Evolutionary conservation across 805 yeast species (phyloP), one percentile per base, ranked within the genome.

Genomic region (Saccharomycopsis fermentans): DNA sequence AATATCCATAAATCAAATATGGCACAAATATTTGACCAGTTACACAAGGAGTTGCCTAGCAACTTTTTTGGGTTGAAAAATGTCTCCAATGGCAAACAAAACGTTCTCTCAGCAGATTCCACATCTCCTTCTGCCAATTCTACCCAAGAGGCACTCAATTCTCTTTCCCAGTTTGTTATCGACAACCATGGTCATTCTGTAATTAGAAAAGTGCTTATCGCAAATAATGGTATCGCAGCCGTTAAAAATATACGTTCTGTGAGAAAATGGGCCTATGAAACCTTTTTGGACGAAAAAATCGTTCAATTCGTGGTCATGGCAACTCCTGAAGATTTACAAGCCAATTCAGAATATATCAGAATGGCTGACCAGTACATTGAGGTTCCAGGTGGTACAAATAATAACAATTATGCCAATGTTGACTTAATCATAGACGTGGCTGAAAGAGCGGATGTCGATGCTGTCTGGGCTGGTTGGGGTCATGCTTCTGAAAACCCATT

Each of bases 391-490:
- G 99, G 99, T 58, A 94, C 99, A 58, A 95, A 95, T 76, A 94
- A 94, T 77, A 95, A 94, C 74, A 94, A 94, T 74, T 91, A 91
- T 71, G 99, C 99, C 66, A 94, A 94, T 69, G 99, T 94, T 62
- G 99, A 94, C 65, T 78, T 94, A 62, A 94, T 94, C 71, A 97
- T 94, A 54, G 99, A 94, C 68, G 77, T 94, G 54, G 99, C 99
- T 39, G 99, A 94, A 76, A 86, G 97, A 76, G 86, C 96, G 51
- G 82, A 89, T 64, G 97, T 88, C 58, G 96, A 94, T 71, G 99
- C 99, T 27, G 99, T 94, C 59, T 94, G 99, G 99, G 99, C 99
- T 37, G 99, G 99, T 68, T 94, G 99, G 99, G 99, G 99, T 68
- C 99, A 95, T 71, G 99, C 99, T 32, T 89, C 97, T n/a, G 99